A percentile compares a stretch with the other conserved stretches of the same genome.
phyloP scores from a whole-genome alignment of 768 basidiomycete genomes.

The Trametopsis cervina region DNA sequence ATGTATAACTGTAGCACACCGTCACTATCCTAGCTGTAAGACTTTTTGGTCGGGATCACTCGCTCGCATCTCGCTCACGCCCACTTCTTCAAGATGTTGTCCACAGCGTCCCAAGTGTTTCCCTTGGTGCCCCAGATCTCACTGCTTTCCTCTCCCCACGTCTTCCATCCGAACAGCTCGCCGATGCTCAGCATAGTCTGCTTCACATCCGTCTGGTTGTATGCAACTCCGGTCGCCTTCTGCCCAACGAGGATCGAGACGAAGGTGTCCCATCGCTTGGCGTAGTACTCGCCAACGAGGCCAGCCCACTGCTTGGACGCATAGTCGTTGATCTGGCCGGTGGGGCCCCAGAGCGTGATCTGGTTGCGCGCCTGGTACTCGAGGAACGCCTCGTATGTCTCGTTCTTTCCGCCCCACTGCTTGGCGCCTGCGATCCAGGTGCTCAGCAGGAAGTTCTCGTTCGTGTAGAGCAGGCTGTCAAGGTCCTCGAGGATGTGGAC shows the following conservation, averaged over 20 bases:
- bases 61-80: constrained; percentile 3
- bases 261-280: constrained; percentile 29
- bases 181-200: constrained; percentile 28
- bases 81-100: constrained; percentile 14
- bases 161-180: constrained; percentile 23
- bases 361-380: constrained; percentile 35
- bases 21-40: no score
- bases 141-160: constrained; percentile 12
- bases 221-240: constrained; percentile 24
- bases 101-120: constrained; percentile 19
- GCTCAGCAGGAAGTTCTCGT: constrained; percentile 27
- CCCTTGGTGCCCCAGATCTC: constrained; percentile 18
- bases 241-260: constrained; percentile 24
- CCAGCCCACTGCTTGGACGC: constrained; percentile 39
- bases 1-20: no score
- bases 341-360: constrained; percentile 37
- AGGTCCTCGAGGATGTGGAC: constrained; percentile 27
- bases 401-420: constrained; percentile 23
- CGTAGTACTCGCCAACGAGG: constrained; percentile 32
- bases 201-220: constrained; percentile 21
- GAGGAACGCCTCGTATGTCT: constrained; percentile 28
- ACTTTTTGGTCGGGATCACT: not conserved
- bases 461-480: constrained; percentile 28
- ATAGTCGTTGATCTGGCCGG: constrained; percentile 35
- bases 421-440: constrained; percentile 30